Conservation (phyloP, 148 eudicot genomes). For the Rheum nobile region DNA sequence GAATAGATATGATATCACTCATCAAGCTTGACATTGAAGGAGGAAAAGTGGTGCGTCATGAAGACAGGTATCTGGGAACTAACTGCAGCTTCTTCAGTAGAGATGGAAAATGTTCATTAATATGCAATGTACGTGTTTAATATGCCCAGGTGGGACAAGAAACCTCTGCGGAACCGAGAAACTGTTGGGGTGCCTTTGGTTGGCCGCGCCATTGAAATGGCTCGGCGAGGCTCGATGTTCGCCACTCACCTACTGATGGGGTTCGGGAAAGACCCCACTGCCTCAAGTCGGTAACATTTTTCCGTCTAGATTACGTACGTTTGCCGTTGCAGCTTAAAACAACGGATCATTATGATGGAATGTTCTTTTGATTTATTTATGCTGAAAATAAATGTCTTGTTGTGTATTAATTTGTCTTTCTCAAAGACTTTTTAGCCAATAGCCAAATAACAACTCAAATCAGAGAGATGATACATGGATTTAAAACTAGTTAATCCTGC, state of each 20-base stretch:
- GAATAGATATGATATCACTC: slow-evolving; percentile 60
- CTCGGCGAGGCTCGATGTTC: slow-evolving; percentile 62
- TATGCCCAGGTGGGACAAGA: slow-evolving; percentile 67
- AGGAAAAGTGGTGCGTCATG: slow-evolving; percentile 67
- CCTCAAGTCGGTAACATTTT: no score
- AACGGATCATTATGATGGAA: background rate
- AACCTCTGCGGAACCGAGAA: slow-evolving; percentile 52
- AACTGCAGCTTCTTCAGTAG: background rate
- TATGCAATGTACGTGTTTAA: background rate
- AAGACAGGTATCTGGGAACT: slow-evolving; percentile 46
- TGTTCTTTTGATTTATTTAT: background rate
- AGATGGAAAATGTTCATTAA: background rate
- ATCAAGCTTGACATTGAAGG: slow-evolving; percentile 52
- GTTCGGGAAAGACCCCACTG: slow-evolving; percentile 61
- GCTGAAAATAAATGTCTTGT: no score
- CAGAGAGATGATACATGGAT: background rate
- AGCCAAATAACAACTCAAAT: background rate
- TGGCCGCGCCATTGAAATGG: slow-evolving; percentile 39
- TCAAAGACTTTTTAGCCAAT: background rate
- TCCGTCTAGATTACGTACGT: no score
- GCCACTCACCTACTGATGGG: slow-evolving; percentile 75
- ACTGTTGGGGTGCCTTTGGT: slow-evolving; percentile 38
- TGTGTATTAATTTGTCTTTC: background rate
- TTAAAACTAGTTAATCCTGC: background rate
- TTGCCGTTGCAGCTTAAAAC: no score